Base-by-base conservation (phyloP, 2,329 filamentous ascomycete genomes). In the Alternaria gaisen region DNA sequence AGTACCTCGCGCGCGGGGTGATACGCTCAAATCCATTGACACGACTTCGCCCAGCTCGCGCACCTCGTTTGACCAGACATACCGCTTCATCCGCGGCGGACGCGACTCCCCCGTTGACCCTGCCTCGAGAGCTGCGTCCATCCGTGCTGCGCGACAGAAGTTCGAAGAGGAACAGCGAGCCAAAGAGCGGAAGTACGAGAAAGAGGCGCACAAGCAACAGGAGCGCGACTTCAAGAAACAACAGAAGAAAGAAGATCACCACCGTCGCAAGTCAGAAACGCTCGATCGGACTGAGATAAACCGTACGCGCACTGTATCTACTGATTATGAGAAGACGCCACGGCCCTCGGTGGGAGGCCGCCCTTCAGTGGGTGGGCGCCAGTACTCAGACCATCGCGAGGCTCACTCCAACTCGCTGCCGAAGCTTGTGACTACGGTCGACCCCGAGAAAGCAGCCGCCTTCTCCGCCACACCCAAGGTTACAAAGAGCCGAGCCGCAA, bases 161-260 rank as follows among this genome's bases (percentile, higher is more conserved):
- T 88, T 87, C 70, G 81, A 85, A 59, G 85, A 87, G 65, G 86
- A 86, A 65, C 85, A 88, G 74, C 84, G 83, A 4, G 84, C 82
- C 36, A 88, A 88, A 67, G 82, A 82, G 56, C 82, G 80, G 51
- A 86, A 85, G 66, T 77, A 82, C 46, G 83, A 87, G 68, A 81
- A 84, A 67, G 85, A 86, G 56, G 82, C 80, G 47, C 71, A 79
- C 58, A 85, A 78, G 78, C 80, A 80, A 47, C 73, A 75, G 30
- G 60, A 84, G 78, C 72, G 81, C 71, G 75, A 84, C 51, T 74
- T 74, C 28, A 77, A 77, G 26, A 83, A 82, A 56, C 79, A 78
- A 46, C 75, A 79, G 59, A 85, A 82, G 64, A 78, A 72, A 58
- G 78, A 81, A 30, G 78, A 81, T 58, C 69, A 73, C 4, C 75